Conservation (phyloP, 495 filamentous ascomycete species). For the Hypoxylon crocopeplum region DNA sequence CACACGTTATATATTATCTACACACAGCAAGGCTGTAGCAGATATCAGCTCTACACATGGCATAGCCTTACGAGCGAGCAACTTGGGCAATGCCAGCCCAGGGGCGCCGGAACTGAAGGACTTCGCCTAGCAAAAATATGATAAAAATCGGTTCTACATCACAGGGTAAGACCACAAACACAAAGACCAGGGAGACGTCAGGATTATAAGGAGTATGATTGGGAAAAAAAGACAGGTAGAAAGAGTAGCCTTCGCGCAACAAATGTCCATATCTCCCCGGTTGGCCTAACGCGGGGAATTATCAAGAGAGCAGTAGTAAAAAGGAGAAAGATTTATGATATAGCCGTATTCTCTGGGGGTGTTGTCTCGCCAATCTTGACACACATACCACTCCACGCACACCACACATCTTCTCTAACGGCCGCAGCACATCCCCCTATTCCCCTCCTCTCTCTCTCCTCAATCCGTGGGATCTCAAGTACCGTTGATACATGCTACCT, state of each 20-base stretch:
- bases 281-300: conserved; percentile 41
- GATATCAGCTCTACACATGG: too few species aligned
- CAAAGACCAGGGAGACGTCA: conserved; percentile 26
- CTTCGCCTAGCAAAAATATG: too few species aligned
- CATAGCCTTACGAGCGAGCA: too few species aligned
- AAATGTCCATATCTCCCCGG: conserved; percentile 44
- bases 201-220: conserved; percentile 47
- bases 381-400: conserved; percentile 43
- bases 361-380: conserved; percentile 46
- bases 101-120: too few species aligned
- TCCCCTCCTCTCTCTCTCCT: conserved; percentile 2
- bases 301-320: conserved; percentile 45
- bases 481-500: conserved; percentile 36
- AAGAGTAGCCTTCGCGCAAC: conserved; percentile 42
- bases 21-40: too few species aligned
- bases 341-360: conserved; percentile 47
- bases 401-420: conserved; percentile 37
- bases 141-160: too few species aligned
- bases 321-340: conserved; percentile 47
- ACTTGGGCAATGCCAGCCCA: too few species aligned
- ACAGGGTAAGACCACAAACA: too few species aligned
- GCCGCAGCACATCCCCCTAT: conserved; percentile 37
- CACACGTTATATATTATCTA: too few species aligned
- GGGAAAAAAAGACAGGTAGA: conserved; percentile 43
- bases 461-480: conserved; percentile 34